These are phyloP conservation scores for Agrocybe pediades DNA, from an alignment of 768 basidiomycete species.

Conservation along the genomic window DNA sequence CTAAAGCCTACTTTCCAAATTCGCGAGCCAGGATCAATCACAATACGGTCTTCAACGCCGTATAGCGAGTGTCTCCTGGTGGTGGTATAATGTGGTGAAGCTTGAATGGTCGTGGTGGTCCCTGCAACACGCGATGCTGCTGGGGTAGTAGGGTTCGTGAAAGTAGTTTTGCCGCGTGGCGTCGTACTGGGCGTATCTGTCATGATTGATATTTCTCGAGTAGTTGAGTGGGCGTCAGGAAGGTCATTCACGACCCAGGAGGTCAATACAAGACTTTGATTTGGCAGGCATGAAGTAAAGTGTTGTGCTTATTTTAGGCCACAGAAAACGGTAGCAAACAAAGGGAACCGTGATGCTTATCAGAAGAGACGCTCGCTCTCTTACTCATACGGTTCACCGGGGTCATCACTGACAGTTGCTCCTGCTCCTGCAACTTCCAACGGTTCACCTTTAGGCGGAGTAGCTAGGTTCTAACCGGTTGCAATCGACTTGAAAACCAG, in stretches of 20 bases:
- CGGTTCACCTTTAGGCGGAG: too few relatives aligned
- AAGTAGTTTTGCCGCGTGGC: slow-evolving; percentile 38
- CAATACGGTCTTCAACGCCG: slow-evolving; percentile 93
- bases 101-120: slow-evolving; percentile 49
- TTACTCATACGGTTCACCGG: too few relatives aligned
- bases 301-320: too few relatives aligned
- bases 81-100: slow-evolving; percentile 84
- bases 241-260: neutral
- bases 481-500: too few relatives aligned
- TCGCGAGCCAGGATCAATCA: slow-evolving; percentile 92
- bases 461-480: too few relatives aligned
- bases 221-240: neutral
- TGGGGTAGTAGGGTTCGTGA: slow-evolving; percentile 50
- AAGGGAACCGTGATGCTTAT: neutral
- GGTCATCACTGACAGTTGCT: too few relatives aligned
- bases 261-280: neutral
- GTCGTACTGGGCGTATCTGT: slow-evolving; percentile 42
- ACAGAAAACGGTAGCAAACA: neutral
- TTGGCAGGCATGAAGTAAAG: neutral
- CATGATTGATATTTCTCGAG: neutral
- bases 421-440: too few relatives aligned
- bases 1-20: slow-evolving; percentile 99
- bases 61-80: slow-evolving; percentile 91
- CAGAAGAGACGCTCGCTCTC: too few relatives aligned
- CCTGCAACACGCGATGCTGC: slow-evolving; percentile 52